phyloP scores from a whole-genome alignment of 768 basidiomycete genomes.

The Tephrocybe sp. region DNA sequence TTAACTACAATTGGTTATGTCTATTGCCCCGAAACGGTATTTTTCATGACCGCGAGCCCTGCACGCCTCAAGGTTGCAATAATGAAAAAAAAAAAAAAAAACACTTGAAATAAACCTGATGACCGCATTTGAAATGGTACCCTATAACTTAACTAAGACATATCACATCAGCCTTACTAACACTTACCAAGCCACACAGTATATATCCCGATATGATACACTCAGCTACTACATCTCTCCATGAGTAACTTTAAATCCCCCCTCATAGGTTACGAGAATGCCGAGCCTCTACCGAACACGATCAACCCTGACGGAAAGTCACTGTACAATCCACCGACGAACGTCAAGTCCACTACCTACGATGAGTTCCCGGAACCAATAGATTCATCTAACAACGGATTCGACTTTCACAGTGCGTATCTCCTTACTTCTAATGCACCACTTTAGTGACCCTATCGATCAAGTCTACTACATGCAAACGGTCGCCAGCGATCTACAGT shows the following conservation, averaged over 20 bases:
- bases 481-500: conserved; percentile 41
- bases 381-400: conserved; percentile 52
- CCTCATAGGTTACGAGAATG: conserved; percentile 37
- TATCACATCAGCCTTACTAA: too few species aligned
- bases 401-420: conserved; percentile 71
- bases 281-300: conserved; percentile 40
- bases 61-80: too few species aligned
- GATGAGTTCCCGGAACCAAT: conserved; percentile 57
- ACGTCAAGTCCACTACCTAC: conserved; percentile 49
- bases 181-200: neutral
- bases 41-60: too few species aligned
- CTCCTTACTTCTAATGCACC: neutral
- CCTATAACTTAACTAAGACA: too few species aligned
- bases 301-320: conserved; percentile 60
- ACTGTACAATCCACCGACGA: conserved; percentile 44
- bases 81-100: too few species aligned
- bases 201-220: neutral
- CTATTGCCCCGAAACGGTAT: too few species aligned
- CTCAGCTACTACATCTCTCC: neutral
- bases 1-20: too few species aligned
- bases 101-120: too few species aligned
- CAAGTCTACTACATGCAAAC: conserved; percentile 64
- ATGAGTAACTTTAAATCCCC: conserved; percentile 29
- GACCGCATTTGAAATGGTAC: too few species aligned
- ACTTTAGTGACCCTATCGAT: neutral